phyloP scores from a whole-genome alignment of 768 basidiomycete genomes.

The Ramaria sp. region DNA sequence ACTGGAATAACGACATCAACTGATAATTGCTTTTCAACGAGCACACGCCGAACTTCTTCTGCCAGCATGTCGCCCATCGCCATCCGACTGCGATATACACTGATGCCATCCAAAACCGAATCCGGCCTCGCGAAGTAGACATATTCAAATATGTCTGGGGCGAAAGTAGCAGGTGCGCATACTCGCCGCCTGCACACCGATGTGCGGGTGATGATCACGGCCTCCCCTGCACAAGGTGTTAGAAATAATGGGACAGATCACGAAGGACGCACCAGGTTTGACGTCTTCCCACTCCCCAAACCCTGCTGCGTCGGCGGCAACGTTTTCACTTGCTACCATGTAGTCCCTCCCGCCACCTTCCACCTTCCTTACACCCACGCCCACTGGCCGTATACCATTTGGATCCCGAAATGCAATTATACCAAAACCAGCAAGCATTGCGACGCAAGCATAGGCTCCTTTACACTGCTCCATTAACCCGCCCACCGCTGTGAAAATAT shows the following conservation, averaged over 20 bases:
- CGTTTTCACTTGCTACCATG: slow-evolving; percentile 88
- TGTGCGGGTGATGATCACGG: slow-evolving; percentile 85
- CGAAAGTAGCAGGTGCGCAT: slow-evolving; percentile 59
- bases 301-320: slow-evolving; percentile 89
- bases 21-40: slow-evolving; percentile 52
- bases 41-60: slow-evolving; percentile 67
- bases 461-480: slow-evolving; percentile 81
- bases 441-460: slow-evolving; percentile 94
- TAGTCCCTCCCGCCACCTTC: slow-evolving; percentile 62
- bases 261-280: slow-evolving; percentile 53
- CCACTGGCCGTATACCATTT: slow-evolving; percentile 91
- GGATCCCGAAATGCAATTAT: slow-evolving; percentile 97
- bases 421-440: slow-evolving; percentile 99
- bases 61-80: slow-evolving; percentile 98
- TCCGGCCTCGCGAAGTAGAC: slow-evolving; percentile 98
- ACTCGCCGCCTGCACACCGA: slow-evolving; percentile 69
- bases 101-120: slow-evolving; percentile 93
- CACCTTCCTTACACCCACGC: slow-evolving; percentile 62
- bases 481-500: slow-evolving; percentile 91
- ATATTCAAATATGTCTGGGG: slow-evolving; percentile 98
- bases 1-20: slow-evolving; percentile 97
- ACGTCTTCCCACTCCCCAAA: slow-evolving; percentile 93
- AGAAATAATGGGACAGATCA: slow-evolving; percentile 3
- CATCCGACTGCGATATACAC: slow-evolving; percentile 96
- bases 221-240: slow-evolving; percentile 53